Evolutionary conservation across 345 rosid genomes (phyloP).

Genomic region (Mallotus nudiflorus): DNA sequence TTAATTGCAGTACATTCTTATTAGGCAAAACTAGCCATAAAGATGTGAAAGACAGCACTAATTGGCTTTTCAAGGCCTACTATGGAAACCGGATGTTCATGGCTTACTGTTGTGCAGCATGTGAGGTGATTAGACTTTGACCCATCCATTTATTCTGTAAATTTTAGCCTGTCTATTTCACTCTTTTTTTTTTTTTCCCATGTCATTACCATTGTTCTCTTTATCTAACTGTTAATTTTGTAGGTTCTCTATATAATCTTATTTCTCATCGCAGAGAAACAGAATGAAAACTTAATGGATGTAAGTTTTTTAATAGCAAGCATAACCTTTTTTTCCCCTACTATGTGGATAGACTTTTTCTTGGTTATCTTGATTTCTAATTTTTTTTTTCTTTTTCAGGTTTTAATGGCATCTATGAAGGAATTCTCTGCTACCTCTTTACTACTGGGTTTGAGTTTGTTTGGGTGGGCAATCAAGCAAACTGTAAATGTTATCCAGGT

Average conservation of each 20-base stretch:
- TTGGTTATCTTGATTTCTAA: slow-evolving; percentile 17
- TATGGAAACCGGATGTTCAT: slow-evolving; percentile 92
- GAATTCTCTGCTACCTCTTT: slow-evolving; percentile 51
- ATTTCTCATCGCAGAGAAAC: slow-evolving; percentile 62
- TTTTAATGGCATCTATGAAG: slow-evolving; percentile 41
- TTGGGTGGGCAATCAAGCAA: slow-evolving; percentile 89
- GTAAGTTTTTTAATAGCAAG: slow-evolving; percentile 44
- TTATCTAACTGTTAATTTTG: slow-evolving; percentile 14
- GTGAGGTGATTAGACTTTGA: slow-evolving; percentile 61
- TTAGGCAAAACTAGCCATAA: slow-evolving; percentile 85
- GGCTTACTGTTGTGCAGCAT: slow-evolving; percentile 89
- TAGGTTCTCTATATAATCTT: slow-evolving; percentile 86
- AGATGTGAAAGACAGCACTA: slow-evolving; percentile 92
- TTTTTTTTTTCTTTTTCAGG: slow-evolving; percentile 41
- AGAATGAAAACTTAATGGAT: slow-evolving; percentile 54
- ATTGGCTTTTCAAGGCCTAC: slow-evolving; percentile 88
- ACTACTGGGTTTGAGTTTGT: slow-evolving; percentile 55
- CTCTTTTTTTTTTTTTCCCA: background rate
- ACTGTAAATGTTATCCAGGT: slow-evolving; percentile 83
- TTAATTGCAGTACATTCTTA: slow-evolving; percentile 77
- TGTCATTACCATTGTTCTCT: slow-evolving; percentile 5
- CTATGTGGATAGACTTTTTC: background rate
- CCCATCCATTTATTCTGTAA: background rate
- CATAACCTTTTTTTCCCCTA: background rate
- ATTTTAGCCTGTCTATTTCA: too few species aligned